Evolutionary conservation across 495 filamentous ascomycete species (phyloP).

Genomic region (Talaromyces wortmannii): DNA sequence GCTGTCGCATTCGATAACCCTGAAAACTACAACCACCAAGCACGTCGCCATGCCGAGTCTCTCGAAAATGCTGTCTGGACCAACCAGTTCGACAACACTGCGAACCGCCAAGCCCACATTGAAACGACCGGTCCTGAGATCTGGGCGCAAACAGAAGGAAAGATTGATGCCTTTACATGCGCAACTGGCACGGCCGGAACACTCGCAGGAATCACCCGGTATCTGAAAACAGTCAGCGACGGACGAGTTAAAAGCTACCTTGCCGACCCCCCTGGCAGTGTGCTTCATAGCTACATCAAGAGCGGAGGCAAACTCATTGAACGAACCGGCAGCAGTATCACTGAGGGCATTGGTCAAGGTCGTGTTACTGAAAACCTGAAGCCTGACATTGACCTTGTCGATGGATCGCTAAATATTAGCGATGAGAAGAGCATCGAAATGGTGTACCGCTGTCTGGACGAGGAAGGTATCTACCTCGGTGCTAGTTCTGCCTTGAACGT

Average conservation of each 20-base stretch:
- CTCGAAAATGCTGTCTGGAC: slow-evolving; percentile 95
- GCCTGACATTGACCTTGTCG: slow-evolving; percentile 76
- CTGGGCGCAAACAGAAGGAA: slow-evolving; percentile 86
- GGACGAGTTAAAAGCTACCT: slow-evolving; percentile 84
- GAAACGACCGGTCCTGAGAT: slow-evolving; percentile 97
- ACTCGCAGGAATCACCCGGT: slow-evolving; percentile 81
- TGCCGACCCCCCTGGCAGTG: slow-evolving; percentile 87
- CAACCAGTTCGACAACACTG: slow-evolving; percentile 96
- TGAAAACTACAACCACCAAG: slow-evolving; percentile 96
- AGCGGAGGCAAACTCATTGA: slow-evolving; percentile 78
- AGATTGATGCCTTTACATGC: slow-evolving; percentile 90
- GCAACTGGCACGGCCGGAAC: slow-evolving; percentile 92
- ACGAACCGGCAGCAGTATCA: slow-evolving; percentile 83
- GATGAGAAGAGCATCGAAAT: slow-evolving; percentile 96
- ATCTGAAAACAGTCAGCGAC: slow-evolving; percentile 75
- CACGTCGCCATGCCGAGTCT: slow-evolving; percentile 75
- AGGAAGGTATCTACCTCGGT: slow-evolving; percentile 94
- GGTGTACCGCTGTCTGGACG: slow-evolving; percentile 95
- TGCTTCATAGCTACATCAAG: slow-evolving; percentile 85
- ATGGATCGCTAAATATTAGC: slow-evolving; percentile 77
- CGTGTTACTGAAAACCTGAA: slow-evolving; percentile 90
- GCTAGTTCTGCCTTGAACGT: slow-evolving; percentile 92
- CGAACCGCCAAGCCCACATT: slow-evolving; percentile 89
- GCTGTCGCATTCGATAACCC: slow-evolving; percentile 96
- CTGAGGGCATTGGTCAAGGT: slow-evolving; percentile 95